A percentile compares a stretch with the other conserved stretches of the same genome.
Conservation (phyloP, 2,329 filamentous ascomycete genomes). For the Calonectria multiphialidica region DNA sequence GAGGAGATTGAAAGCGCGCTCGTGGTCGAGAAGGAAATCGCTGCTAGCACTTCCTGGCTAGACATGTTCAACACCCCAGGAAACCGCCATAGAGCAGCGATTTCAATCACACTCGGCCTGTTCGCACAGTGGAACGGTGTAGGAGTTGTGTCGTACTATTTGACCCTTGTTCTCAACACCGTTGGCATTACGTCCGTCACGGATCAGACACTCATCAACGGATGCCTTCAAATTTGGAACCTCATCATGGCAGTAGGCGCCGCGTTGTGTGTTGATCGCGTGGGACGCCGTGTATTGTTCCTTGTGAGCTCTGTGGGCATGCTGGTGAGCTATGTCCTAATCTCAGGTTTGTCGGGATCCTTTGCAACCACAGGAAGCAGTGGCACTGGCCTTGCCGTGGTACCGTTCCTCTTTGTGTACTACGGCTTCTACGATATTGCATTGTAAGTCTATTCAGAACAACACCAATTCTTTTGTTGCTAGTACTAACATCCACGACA, state of each 20-base stretch:
- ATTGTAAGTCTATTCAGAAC: conserved; percentile 10
- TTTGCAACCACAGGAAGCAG: conserved; percentile 20
- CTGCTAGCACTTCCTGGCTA: conserved; percentile 7
- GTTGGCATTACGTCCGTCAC: conserved; percentile 53
- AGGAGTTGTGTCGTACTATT: background rate
- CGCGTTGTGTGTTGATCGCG: conserved; percentile 38
- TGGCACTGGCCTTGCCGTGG: background rate
- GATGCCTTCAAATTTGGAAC: conserved; percentile 46
- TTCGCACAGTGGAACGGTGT: conserved; percentile 27
- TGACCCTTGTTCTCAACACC: conserved; percentile 46
- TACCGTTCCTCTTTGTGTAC: conserved; percentile 17
- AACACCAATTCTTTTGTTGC: background rate
- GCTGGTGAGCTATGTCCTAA: conserved; percentile 35
- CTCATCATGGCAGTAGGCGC: conserved; percentile 50
- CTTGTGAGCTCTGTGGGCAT: conserved; percentile 23
- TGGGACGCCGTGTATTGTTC: conserved; percentile 27
- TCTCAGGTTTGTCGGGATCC: conserved; percentile 44
- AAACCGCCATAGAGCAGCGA: conserved; percentile 22
- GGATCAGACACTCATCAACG: conserved; percentile 44
- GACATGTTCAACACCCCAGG: conserved; percentile 19
- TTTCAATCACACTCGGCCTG: conserved; percentile 18
- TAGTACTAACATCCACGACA: background rate
- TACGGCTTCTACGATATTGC: conserved; percentile 30
- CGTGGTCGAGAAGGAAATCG: conserved; percentile 2
- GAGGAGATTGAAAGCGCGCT: conserved; percentile 28